Evolutionary conservation across 768 basidiomycete species (phyloP).

Genomic region (Suillus luteus): DNA sequence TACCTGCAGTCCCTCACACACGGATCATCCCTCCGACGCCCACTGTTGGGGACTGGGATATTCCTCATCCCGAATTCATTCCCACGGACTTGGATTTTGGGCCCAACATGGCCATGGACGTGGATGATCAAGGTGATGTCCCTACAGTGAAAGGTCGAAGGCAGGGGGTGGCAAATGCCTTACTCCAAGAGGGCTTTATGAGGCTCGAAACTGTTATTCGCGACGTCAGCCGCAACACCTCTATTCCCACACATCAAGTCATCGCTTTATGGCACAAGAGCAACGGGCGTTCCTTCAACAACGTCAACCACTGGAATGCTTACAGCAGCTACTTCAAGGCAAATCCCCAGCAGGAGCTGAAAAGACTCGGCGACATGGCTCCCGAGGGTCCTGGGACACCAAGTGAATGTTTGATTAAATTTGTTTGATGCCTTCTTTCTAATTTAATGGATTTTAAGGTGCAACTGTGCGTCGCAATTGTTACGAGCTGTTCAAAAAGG

Average conservation of each 20-base stretch:
- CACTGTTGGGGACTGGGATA: neutral
- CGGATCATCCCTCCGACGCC: neutral
- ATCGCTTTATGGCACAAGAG: constrained; percentile 10
- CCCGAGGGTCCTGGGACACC: neutral
- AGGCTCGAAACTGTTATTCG: constrained; percentile 2
- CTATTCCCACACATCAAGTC: constrained; percentile 10
- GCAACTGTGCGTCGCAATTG: neutral
- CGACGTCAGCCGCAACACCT: constrained; percentile 1
- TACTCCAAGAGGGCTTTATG: constrained; percentile 4
- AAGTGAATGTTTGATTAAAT: neutral
- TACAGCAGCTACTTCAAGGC: constrained; percentile 11
- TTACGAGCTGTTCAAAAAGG: neutral
- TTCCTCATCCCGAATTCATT: neutral
- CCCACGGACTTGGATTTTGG: neutral
- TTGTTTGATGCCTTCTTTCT: neutral
- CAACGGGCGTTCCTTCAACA: constrained; percentile 4
- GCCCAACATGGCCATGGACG: neutral
- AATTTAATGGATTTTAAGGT: neutral
- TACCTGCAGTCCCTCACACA: neutral
- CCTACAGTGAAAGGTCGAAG: neutral
- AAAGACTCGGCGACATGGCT: neutral
- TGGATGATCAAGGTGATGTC: neutral
- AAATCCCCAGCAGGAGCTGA: constrained; percentile 8
- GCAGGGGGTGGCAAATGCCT: neutral
- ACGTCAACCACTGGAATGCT: constrained; percentile 12